Evolutionary conservation across 73 alveolate genomes (phyloP).

Genomic region (Paramecium tetraurelia): DNA sequence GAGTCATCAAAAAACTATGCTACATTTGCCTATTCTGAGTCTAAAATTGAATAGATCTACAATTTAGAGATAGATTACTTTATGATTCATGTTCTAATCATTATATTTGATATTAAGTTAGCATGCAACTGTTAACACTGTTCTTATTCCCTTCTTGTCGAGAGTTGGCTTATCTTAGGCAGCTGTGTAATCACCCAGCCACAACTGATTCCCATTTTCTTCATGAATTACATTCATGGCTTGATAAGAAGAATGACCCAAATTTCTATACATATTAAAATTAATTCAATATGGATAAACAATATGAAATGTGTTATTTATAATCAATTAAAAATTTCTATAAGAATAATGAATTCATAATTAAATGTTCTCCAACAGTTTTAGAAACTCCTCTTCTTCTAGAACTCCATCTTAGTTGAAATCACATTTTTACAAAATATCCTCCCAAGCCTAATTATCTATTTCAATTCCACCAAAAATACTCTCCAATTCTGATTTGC

Average conservation of each 20-base stretch:
- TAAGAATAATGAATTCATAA: not conserved
- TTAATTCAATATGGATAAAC: not conserved
- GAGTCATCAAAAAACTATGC: slow-evolving; percentile 39
- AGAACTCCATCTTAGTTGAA: slow-evolving; percentile 1
- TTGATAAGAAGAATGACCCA: not conserved
- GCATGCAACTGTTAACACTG: slow-evolving; percentile 49
- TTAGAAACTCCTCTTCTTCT: not conserved
- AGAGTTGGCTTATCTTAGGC: slow-evolving; percentile 52
- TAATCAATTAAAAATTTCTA: not conserved
- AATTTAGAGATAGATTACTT: not conserved
- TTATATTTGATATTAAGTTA: slow-evolving; percentile 33
- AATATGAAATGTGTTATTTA: not conserved
- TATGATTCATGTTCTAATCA: not conserved
- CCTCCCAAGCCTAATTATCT: slow-evolving; percentile 28
- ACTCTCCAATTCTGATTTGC: not conserved
- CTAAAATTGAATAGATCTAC: slow-evolving; percentile 25
- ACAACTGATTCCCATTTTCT: slow-evolving; percentile 20
- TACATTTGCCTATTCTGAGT: slow-evolving; percentile 13
- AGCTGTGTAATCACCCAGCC: slow-evolving; percentile 64
- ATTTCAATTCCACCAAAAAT: slow-evolving; percentile 38
- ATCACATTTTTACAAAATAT: not conserved
- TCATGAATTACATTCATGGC: slow-evolving; percentile 41
- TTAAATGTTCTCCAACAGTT: not conserved
- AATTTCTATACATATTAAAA: not conserved
- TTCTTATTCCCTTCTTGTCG: slow-evolving; percentile 18